These are phyloP conservation scores for Auriscalpium microsporum DNA, from an alignment of 768 basidiomycete species.

Conservation along the genomic window DNA sequence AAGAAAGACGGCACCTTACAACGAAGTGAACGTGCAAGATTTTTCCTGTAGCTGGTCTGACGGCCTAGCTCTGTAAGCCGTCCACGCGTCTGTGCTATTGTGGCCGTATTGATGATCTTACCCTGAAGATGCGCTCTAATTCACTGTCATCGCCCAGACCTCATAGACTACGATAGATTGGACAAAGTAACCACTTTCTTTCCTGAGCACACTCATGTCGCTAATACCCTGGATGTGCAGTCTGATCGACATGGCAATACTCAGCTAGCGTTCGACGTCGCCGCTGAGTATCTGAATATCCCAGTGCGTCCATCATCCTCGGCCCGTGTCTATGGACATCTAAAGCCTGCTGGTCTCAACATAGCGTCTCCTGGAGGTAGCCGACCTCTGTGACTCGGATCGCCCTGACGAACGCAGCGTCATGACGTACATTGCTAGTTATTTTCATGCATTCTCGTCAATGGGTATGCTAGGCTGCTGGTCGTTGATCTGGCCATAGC, in stretches of 20 bases:
- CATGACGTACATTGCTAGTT: slow-evolving; percentile 97
- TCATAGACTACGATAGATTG: slow-evolving; percentile 81
- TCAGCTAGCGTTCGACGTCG: slow-evolving; percentile 77
- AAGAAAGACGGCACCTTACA: slow-evolving; percentile 86
- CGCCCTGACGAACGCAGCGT: slow-evolving; percentile 93
- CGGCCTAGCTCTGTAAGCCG: slow-evolving; percentile 77
- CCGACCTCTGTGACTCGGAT: slow-evolving; percentile 83
- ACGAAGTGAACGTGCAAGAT: slow-evolving; percentile 88
- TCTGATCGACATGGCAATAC: slow-evolving; percentile 78
- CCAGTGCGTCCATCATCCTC: slow-evolving; percentile 42
- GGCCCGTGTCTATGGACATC: too few species aligned
- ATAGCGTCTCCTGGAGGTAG: slow-evolving; percentile 92
- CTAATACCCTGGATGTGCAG: slow-evolving; percentile 29
- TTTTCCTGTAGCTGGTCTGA: slow-evolving; percentile 92
- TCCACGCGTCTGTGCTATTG: too few species aligned
- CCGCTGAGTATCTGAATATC: slow-evolving; percentile 82
- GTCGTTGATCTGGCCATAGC: neutral
- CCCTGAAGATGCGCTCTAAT: slow-evolving; percentile 83
- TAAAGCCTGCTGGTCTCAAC: too few species aligned
- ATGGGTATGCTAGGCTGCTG: slow-evolving; percentile 56
- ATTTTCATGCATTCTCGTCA: slow-evolving; percentile 95
- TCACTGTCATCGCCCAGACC: slow-evolving; percentile 93
- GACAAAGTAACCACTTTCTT: slow-evolving; percentile 52
- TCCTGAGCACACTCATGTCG: neutral
- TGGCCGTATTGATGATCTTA: neutral